phyloP scores from a whole-genome alignment of 2,329 filamentous ascomycete genomes.

The Colletotrichum cordylinicola region DNA sequence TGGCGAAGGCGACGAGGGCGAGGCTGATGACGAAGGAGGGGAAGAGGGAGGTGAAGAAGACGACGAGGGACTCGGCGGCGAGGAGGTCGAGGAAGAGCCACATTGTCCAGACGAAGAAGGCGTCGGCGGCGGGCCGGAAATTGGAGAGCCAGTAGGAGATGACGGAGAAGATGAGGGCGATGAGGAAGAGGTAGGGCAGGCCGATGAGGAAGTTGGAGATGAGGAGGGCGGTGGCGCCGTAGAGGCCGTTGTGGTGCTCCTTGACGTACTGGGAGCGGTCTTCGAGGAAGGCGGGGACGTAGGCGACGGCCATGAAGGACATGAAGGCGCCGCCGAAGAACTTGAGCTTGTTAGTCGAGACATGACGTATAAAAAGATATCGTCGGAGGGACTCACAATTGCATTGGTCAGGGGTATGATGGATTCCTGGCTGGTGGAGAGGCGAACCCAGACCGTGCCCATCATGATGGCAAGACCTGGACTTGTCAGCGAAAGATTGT shows the following conservation, averaged over 20 bases:
- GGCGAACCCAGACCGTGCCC: conserved; percentile 85
- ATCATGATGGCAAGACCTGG: conserved; percentile 78
- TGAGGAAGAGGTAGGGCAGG: conserved; percentile 80
- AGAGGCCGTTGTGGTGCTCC: conserved; percentile 82
- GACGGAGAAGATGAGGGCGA: conserved; percentile 76
- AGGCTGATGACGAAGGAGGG: conserved; percentile 83
- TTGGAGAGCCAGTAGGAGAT: conserved; percentile 83
- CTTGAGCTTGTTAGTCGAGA: background rate
- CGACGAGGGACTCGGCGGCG: conserved; percentile 82
- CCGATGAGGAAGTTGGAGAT: conserved; percentile 84
- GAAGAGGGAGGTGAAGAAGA: conserved; percentile 74
- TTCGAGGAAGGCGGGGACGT: conserved; percentile 84
- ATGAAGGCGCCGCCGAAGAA: conserved; percentile 79
- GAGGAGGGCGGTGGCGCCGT: conserved; percentile 75
- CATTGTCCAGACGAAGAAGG: conserved; percentile 80
- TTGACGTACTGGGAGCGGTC: conserved; percentile 76
- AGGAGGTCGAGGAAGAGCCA: conserved; percentile 87
- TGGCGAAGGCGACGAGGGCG: conserved; percentile 82
- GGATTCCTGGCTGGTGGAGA: conserved; percentile 70
- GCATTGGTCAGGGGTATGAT: conserved; percentile 86
- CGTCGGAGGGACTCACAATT: conserved; percentile 44
- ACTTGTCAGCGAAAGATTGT: conserved; percentile 44
- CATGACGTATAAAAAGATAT: background rate
- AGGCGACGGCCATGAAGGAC: conserved; percentile 84
- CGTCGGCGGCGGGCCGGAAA: conserved; percentile 67